Evolutionary conservation across 2,329 filamentous ascomycete species (phyloP), one percentile per base, ranked within the genome.

Genomic region (Westerdykella sp.): DNA sequence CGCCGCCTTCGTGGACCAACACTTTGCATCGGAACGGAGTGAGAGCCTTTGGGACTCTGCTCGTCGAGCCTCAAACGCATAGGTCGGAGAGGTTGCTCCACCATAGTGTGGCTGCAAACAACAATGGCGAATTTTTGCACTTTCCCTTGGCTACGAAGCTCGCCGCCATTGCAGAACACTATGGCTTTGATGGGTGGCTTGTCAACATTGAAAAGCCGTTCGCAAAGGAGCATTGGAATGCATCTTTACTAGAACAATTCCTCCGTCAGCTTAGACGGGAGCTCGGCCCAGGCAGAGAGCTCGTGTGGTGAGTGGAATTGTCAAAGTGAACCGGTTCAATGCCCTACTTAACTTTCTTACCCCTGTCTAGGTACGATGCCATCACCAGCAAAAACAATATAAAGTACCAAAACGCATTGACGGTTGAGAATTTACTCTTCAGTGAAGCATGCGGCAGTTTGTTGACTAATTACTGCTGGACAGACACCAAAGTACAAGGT

Each of bases 161-260:
- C 6, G 65, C 65, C 6, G 41, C 45, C 12, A 67, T 74, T 36
- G 69, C 70, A 10, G 51, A 55, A 13, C 55, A 64, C 13, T 69
- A 68, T 46, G 69, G 69, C 10, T 74, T 74, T 42, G 71, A 74
- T 44, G 72, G 71, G 13, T 74, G 69, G 69, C 54, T 74, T 25
- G 47, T 74, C 28, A 73, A 74, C 38, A 66, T 74, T 18, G 71
- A 74, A 44, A 68, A 68, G 40, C 53, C 65, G 1, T 71, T 73
- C 49, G 57, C 65, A 5, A 47, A 54, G 16, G 44, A 53, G 2
- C 46, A 34, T 5, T 72, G 67, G 65, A 42, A 61, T 44, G 6
- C 48, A 3, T 34, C 51, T 6, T 31, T 60, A 4, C 47, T 73
- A 1, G 45, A 61, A 28, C 51, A 55, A 2, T 74, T 73, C 40